Conservation (phyloP, 768 basidiomycete genomes). For the Dentipellis sp. region DNA sequence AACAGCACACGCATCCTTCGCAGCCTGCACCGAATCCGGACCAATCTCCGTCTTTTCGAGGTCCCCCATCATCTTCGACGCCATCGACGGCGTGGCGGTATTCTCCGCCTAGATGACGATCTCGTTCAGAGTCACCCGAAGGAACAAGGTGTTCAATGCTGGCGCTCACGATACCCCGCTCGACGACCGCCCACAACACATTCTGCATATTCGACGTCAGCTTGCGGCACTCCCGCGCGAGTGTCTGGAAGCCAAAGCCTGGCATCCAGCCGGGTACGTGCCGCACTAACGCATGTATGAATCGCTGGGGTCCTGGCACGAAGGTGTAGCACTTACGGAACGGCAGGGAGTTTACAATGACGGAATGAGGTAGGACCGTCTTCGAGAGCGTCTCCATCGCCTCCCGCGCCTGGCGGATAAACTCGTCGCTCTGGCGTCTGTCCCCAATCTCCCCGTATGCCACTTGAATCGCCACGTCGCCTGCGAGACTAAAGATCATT, state of each 20-base stretch:
- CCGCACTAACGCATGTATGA: not conserved
- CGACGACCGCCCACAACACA: not conserved
- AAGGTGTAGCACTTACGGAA: not conserved
- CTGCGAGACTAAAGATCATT: not conserved
- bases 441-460: not conserved
- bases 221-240: not conserved
- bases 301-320: not conserved
- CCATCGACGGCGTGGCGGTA: not conserved
- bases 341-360: not conserved
- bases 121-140: not conserved
- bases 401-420: not conserved
- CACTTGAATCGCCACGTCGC: not conserved
- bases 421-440: not conserved
- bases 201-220: not conserved
- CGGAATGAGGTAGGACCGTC: not conserved
- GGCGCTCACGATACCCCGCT: not conserved
- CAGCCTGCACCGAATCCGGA: not conserved
- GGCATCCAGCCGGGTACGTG: not conserved
- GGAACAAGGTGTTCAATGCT: not conserved
- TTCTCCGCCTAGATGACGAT: not conserved
- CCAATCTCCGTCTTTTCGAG: not conserved
- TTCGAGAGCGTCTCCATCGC: not conserved
- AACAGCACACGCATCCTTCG: not conserved
- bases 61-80: not conserved
- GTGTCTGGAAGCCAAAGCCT: not conserved